Evolutionary conservation across 108 stramenopile species (phyloP), one percentile per base, ranked within the genome.

Genomic region (Licmophora abbreviata): DNA sequence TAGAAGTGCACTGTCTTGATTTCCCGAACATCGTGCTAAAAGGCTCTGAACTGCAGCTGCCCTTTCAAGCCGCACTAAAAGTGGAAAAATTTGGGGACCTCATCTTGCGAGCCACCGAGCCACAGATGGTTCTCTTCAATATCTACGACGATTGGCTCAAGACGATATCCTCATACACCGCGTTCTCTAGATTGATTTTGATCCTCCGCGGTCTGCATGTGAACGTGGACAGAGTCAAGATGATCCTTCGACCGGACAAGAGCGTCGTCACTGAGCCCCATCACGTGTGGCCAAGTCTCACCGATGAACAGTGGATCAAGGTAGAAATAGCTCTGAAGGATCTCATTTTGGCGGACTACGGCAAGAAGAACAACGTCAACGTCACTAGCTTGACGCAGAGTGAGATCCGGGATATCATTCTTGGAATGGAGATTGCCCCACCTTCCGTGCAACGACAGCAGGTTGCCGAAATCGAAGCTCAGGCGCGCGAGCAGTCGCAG

Each of bases 101-200:
- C 21, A 96, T 99, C 54, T 70, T 99, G 26, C 82, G 92, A 40
- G 98, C 98, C 21, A 97, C 96, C 12, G 95, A 99, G 77, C 96
- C 98, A 21, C 93, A 97, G 68, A 99, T 99, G 98, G 94, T 96
- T 10, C 75, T 97, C 17, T 99, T 97, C 87, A 99, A 97, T 59
- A 93, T 97, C 43, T 99, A 93, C 71, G 98, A 99, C 63, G 98
- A 99, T 64, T 99, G 98, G 98, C 81, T 96, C 32, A 95, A 93
- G 58, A 92, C 94, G 1, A 93, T 99, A 56, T 96, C 95, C 1
- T 94, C 94, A 12, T 97, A 97, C 80, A 99, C 98, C 11, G 96
- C 96, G 25, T 99, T 99, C 62, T 95, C 95, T n/a, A 71, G 98
- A 24, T 70, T 99, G 60, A 97, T 99, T 53, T 74, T 99, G 47